These are phyloP conservation scores for Lonicera japonica DNA, from an alignment of 129 eudicot genomes.

Conservation along the genomic window DNA sequence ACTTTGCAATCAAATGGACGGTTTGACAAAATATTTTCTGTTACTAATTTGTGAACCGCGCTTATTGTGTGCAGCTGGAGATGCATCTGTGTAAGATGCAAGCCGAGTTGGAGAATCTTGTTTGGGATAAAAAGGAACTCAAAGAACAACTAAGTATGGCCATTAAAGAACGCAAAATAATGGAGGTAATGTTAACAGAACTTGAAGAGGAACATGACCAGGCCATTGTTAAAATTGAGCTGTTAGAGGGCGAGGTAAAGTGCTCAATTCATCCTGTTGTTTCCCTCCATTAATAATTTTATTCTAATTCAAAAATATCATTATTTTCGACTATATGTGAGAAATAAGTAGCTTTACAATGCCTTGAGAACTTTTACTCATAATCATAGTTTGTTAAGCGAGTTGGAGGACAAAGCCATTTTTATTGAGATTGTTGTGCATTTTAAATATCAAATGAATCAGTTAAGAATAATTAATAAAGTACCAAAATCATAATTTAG, in stretches of 20 bases:
- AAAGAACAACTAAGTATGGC: slow-evolving; percentile 40
- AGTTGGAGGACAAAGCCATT: too few species aligned
- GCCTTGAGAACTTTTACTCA: too few species aligned
- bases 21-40: background rate
- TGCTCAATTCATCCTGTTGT: background rate
- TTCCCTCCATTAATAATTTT: background rate
- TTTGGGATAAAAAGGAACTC: slow-evolving; percentile 57
- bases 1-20: background rate
- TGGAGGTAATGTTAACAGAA: slow-evolving; percentile 63
- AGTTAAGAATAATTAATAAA: too few species aligned
- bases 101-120: slow-evolving; percentile 41
- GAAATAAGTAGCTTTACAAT: too few species aligned
- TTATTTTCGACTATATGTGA: too few species aligned
- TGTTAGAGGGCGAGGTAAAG: slow-evolving; percentile 54
- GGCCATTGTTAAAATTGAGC: slow-evolving; percentile 53
- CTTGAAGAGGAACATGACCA: slow-evolving; percentile 80
- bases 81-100: slow-evolving; percentile 43
- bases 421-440: too few species aligned
- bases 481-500: too few species aligned
- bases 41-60: slow-evolving; percentile 1
- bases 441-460: too few species aligned
- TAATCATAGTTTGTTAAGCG: too few species aligned
- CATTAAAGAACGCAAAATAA: slow-evolving; percentile 35
- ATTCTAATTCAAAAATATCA: too few species aligned
- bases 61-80: slow-evolving; percentile 43